A percentile compares a stretch with the other conserved stretches of the same genome.
These are phyloP conservation scores for Apiotrichum akiyoshidainum DNA, from an alignment of 1,284 basidiomycete species.

Conservation along the genomic window DNA sequence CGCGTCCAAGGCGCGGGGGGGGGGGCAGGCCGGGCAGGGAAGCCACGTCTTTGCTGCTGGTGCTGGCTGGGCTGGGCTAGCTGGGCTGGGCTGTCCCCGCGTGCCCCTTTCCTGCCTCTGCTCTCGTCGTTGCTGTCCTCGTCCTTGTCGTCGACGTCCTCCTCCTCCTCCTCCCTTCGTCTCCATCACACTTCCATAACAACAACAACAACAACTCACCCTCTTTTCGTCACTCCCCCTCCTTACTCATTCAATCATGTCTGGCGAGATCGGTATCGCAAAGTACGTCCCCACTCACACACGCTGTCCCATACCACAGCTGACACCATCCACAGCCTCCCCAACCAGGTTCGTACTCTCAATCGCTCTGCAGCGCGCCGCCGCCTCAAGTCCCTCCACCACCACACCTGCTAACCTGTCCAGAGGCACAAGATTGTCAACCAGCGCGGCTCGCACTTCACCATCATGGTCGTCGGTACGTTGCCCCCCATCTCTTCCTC, in stretches of 20 bases:
- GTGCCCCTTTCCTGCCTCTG: too few relatives aligned
- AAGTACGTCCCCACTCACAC: conserved; percentile 42
- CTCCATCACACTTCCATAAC: neutral
- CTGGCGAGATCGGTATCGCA: conserved; percentile 52
- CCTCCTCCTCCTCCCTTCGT: neutral
- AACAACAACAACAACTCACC: neutral
- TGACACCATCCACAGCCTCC: conserved; percentile 67
- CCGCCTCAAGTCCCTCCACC: neutral
- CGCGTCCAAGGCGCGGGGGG: too few relatives aligned
- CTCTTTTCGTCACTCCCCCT: neutral
- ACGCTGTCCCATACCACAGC: neutral
- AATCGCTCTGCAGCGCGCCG: neutral
- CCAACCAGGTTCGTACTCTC: conserved; percentile 75
- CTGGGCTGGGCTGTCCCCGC: too few relatives aligned
- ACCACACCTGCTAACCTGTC: neutral
- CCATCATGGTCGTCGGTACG: conserved; percentile 97
- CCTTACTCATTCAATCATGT: conserved; percentile 32
- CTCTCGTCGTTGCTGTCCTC: too few relatives aligned
- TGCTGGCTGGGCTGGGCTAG: too few relatives aligned
- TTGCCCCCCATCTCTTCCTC: conserved; percentile 23
- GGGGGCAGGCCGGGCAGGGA: too few relatives aligned
- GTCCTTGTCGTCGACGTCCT: too few relatives aligned
- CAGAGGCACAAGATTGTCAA: conserved; percentile 95
- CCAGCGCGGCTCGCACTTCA: conserved; percentile 95
- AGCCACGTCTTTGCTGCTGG: too few relatives aligned